A percentile compares a stretch with the other conserved stretches of the same genome.
phyloP scores from a whole-genome alignment of 768 basidiomycete genomes.

The Paxillus rubicundulus region DNA sequence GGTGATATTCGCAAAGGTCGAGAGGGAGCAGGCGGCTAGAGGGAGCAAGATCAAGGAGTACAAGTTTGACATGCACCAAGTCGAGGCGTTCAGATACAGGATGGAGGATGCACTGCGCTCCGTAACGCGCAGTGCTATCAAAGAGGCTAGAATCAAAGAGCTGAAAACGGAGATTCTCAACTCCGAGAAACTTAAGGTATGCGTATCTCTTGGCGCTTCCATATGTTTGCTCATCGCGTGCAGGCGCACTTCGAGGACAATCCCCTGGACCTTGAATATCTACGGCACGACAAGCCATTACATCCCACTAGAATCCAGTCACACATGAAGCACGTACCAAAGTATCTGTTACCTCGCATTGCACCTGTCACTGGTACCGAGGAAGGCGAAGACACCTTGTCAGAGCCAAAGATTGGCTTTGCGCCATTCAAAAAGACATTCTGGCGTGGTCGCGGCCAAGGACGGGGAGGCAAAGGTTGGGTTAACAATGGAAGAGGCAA shows the following conservation, averaged over 20 bases:
- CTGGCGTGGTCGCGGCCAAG: constrained; percentile 48
- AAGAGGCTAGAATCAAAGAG: constrained; percentile 92
- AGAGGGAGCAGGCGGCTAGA: constrained; percentile 63
- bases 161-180: constrained; percentile 91
- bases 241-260: constrained; percentile 99
- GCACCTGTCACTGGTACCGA: constrained; percentile 41
- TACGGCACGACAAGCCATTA: constrained; percentile 92
- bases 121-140: constrained; percentile 81
- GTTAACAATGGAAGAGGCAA: constrained; percentile 43
- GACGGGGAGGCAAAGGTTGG: constrained; percentile 43
- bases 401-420: constrained; percentile 46
- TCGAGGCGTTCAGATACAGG: constrained; percentile 95
- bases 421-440: constrained; percentile 70
- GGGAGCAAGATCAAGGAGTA: constrained; percentile 76
- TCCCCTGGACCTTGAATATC: constrained; percentile 86
- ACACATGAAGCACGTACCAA: constrained; percentile 95
- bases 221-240: constrained; percentile 3
- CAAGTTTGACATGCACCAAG: constrained; percentile 91
- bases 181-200: constrained; percentile 93
- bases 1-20: constrained; percentile 59
- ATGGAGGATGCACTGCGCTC: constrained; percentile 95
- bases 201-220: constrained; percentile 12
- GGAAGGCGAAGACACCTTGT: constrained; percentile 15
- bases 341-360: constrained; percentile 85
- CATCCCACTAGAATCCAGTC: constrained; percentile 87